Conservation (phyloP, 306 rosid species). For the Vigna radiata region DNA sequence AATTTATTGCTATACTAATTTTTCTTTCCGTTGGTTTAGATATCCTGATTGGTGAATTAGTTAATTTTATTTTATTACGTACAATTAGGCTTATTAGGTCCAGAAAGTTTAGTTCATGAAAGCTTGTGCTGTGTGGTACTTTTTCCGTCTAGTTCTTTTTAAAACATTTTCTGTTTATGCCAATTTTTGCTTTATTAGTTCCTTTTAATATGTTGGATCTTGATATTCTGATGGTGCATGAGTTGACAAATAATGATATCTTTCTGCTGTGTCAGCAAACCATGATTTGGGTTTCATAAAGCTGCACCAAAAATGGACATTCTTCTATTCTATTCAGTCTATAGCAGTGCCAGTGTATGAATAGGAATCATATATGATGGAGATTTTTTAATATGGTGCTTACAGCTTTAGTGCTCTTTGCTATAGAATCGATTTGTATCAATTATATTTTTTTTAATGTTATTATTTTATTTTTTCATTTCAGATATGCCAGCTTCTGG, state of each 20-base stretch:
- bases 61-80: no score
- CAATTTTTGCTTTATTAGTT: neutral
- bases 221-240: neutral
- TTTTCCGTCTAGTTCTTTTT: no score
- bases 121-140: no score
- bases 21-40: no score
- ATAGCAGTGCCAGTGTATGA: neutral
- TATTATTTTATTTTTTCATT: conserved; percentile 1
- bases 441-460: neutral
- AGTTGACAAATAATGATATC: neutral
- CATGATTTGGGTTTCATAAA: neutral
- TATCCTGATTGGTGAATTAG: no score
- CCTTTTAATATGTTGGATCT: neutral
- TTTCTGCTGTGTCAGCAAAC: neutral
- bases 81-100: no score
- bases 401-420: neutral
- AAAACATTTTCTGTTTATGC: neutral
- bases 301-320: neutral
- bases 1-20: no score
- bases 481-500: conserved; percentile 67
- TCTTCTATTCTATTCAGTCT: neutral
- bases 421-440: no score
- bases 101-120: no score
- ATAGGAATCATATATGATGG: neutral
- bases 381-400: neutral